phyloP scores from a whole-genome alignment of 805 yeast genomes.

The Yamadazyma laniorum region DNA sequence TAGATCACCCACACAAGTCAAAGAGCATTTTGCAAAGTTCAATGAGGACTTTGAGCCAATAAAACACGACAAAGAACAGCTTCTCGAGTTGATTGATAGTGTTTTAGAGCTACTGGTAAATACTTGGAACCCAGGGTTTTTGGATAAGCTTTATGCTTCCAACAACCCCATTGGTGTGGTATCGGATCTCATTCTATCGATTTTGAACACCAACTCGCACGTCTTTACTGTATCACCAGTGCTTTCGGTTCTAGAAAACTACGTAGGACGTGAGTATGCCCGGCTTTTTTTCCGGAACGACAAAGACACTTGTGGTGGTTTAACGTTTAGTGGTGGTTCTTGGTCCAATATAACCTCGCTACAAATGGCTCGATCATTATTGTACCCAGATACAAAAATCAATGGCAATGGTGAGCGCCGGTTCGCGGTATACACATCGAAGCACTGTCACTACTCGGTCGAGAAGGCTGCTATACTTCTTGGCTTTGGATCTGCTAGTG shows the following conservation, averaged over 20 bases:
- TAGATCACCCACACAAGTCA: slow-evolving; percentile 50
- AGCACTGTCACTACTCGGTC: slow-evolving; percentile 76
- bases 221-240: slow-evolving; percentile 85
- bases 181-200: slow-evolving; percentile 64
- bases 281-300: slow-evolving; percentile 49
- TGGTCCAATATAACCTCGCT: slow-evolving; percentile 80
- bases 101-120: slow-evolving; percentile 68
- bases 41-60: slow-evolving; percentile 25
- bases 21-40: slow-evolving; percentile 27
- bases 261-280: slow-evolving; percentile 67
- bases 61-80: slow-evolving; percentile 38
- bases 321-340: slow-evolving; percentile 85
- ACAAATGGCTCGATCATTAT: slow-evolving; percentile 66
- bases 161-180: slow-evolving; percentile 82
- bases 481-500: slow-evolving; percentile 64
- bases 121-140: slow-evolving; percentile 85
- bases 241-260: slow-evolving; percentile 69
- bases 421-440: slow-evolving; percentile 70
- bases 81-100: slow-evolving; percentile 50
- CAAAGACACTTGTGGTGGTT: slow-evolving; percentile 61
- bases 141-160: slow-evolving; percentile 83
- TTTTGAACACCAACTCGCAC: slow-evolving; percentile 80
- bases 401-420: slow-evolving; percentile 51
- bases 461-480: slow-evolving; percentile 76
- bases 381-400: slow-evolving; percentile 67